These are phyloP conservation scores for Suhomyces sp. DNA, from an alignment of 805 yeast genomes.

Conservation along the genomic window DNA sequence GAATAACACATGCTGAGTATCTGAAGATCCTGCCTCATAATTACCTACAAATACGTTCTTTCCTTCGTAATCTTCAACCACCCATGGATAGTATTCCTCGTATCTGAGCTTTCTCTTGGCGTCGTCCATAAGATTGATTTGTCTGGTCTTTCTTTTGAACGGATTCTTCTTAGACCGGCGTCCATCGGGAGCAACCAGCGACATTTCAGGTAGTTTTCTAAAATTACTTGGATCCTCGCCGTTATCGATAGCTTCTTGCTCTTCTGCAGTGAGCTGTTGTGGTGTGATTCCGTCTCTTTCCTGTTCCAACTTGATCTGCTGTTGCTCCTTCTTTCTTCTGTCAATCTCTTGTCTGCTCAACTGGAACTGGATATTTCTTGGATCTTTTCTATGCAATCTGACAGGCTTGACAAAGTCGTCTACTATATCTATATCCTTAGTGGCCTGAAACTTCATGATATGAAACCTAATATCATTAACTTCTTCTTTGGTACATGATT, in stretches of 20 bases:
- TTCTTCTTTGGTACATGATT: constrained; percentile 71
- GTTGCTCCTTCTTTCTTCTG: constrained; percentile 41
- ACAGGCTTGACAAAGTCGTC: constrained; percentile 77
- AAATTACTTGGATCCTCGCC: constrained; percentile 12
- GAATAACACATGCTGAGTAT: constrained; percentile 73
- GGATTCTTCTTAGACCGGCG: constrained; percentile 57
- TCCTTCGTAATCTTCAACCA: constrained; percentile 94
- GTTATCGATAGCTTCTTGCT: constrained; percentile 13
- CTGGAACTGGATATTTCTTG: constrained; percentile 85
- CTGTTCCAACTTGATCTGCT: constrained; percentile 13
- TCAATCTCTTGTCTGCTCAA: constrained; percentile 75
- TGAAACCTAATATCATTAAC: constrained; percentile 73
- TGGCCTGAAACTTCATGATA: constrained; percentile 74
- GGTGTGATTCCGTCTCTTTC: constrained; percentile 13
- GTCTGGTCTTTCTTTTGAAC: constrained; percentile 78
- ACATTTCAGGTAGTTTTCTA: constrained; percentile 42
- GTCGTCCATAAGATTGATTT: constrained; percentile 77
- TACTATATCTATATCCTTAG: constrained; percentile 67
- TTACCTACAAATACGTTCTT: constrained; percentile 92
- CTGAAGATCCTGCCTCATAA: constrained; percentile 87
- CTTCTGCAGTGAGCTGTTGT: constrained; percentile 12
- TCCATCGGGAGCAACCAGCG: constrained; percentile 90
- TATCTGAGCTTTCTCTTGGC: constrained; percentile 79
- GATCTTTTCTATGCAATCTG: constrained; percentile 89
- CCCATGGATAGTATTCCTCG: constrained; percentile 98